phyloP scores from a whole-genome alignment of 805 yeast species.

The Schwanniomyces sp. region DNA sequence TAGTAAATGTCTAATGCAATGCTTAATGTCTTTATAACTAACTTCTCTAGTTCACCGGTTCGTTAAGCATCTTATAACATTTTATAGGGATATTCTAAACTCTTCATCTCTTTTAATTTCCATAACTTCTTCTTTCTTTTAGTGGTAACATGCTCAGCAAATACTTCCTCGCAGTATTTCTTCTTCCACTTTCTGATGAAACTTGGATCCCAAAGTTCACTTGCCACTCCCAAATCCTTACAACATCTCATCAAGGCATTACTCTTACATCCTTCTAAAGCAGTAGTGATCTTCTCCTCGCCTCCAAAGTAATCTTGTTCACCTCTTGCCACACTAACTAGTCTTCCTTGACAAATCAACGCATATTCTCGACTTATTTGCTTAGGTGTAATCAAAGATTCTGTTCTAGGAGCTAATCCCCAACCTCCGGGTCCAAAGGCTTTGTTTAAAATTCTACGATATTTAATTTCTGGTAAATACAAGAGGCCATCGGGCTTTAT shows the following conservation, averaged over 20 bases:
- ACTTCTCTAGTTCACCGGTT: not conserved
- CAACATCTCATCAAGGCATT: conserved; percentile 98
- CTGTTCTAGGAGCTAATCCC: conserved; percentile 95
- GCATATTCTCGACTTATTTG: conserved; percentile 89
- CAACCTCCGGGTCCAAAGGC: conserved; percentile 99
- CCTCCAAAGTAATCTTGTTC: conserved; percentile 88
- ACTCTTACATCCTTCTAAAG: conserved; percentile 95
- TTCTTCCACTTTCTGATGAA: conserved; percentile 62
- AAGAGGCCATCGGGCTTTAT: conserved; percentile 94
- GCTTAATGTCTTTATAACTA: no score
- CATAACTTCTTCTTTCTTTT: conserved; percentile 88
- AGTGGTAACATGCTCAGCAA: conserved; percentile 79
- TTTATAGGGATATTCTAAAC: conserved; percentile 85
- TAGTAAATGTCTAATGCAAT: not conserved
- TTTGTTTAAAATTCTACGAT: conserved; percentile 80
- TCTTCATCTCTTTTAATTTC: conserved; percentile 78
- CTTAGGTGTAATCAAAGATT: conserved; percentile 70
- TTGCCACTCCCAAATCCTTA: conserved; percentile 94
- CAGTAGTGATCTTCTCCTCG: conserved; percentile 87
- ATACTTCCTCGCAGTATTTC: conserved; percentile 69
- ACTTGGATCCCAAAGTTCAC: conserved; percentile 96
- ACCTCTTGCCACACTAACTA: conserved; percentile 91
- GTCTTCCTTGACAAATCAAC: conserved; percentile 78
- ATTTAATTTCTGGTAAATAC: conserved; percentile 93
- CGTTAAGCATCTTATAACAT: not conserved